Conservation (phyloP, 345 rosid genomes). For the Camelina sativa region DNA sequence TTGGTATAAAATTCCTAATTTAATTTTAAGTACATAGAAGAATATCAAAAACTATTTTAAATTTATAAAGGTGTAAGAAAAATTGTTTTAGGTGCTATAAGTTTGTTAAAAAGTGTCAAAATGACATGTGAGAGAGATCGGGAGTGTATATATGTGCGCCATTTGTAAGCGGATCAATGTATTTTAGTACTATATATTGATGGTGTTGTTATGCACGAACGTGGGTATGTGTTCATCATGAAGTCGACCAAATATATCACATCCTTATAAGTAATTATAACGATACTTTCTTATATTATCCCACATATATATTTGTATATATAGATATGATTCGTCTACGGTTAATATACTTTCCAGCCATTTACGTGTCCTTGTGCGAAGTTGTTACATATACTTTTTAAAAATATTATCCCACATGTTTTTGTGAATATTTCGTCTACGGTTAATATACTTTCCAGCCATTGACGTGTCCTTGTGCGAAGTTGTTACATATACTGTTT, state of each 20-base stretch:
- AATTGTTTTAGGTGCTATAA: too few relatives aligned
- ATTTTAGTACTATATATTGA: constrained; percentile 2
- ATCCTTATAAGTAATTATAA: constrained; percentile 15
- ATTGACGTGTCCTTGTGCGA: constrained; percentile 16
- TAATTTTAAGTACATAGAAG: too few relatives aligned
- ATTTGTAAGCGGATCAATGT: background rate
- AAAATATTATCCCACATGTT: constrained; percentile 4
- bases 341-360: constrained; percentile 6
- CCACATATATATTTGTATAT: background rate
- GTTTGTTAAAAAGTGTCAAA: too few relatives aligned
- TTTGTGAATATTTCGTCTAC: constrained; percentile 7
- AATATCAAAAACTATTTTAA: too few relatives aligned
- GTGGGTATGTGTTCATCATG: constrained; percentile 41
- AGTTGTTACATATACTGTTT: background rate
- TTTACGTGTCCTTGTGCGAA: constrained; percentile 17
- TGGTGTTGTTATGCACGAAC: constrained; percentile 32
- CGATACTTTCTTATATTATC: constrained; percentile 32
- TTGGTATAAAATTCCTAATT: too few relatives aligned
- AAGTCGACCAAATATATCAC: constrained; percentile 38
- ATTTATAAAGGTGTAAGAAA: too few relatives aligned
- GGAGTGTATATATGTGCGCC: too few relatives aligned
- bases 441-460: constrained; percentile 6
- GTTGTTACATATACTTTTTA: background rate
- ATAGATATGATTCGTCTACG: constrained; percentile 19
- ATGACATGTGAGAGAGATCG: too few relatives aligned